Evolutionary conservation across 345 rosid genomes (phyloP), one percentile per base, ranked within the genome.

Genomic region (Moringa oleifera): DNA sequence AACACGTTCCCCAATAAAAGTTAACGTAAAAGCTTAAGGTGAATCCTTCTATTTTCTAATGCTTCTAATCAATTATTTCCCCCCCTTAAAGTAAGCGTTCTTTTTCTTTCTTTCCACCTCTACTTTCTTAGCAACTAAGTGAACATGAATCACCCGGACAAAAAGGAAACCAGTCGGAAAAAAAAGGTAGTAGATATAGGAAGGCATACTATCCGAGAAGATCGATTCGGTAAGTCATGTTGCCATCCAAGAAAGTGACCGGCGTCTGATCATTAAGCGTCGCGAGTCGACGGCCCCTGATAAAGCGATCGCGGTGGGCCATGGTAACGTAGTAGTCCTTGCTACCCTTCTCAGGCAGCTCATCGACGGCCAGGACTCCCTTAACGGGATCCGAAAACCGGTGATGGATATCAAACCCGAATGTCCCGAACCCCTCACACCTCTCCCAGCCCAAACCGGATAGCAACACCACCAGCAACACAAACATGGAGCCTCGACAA

Each of bases 351-450:
- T 71, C 80, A 25, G 95, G 99, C 7, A 90, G 67, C 51, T 75
- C 89, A 70, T 85, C 86, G 0, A 74, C 79, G 11, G 80, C 72
- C 6, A 90, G 68, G 62, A 84, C 71, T 19, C 83, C 85, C 55
- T 76, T 78, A 17, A 90, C 85, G 25, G 86, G 83, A 79, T 94
- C 99, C 19, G 99, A 90, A 69, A 69, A 94, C 45, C 93, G 80
- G 72, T 94, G 93, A 63, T 86, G 95, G 61, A 94, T 67, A 47
- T 80, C 83, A 51, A 86, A 90, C 46, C 88, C 99, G 68, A 82
- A 85, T 13, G 82, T 89, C 22, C 83, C 82, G 51, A 41, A 41
- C 47, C 11, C 47, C 47, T 22, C 47, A 41, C 47, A 41, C 47
- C 1, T 41, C 16, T 15, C 17, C 47, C 6, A 41, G 17, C 47